phyloP scores from a whole-genome alignment of 495 filamentous ascomycete genomes.

The Pyrenula massariospora region DNA sequence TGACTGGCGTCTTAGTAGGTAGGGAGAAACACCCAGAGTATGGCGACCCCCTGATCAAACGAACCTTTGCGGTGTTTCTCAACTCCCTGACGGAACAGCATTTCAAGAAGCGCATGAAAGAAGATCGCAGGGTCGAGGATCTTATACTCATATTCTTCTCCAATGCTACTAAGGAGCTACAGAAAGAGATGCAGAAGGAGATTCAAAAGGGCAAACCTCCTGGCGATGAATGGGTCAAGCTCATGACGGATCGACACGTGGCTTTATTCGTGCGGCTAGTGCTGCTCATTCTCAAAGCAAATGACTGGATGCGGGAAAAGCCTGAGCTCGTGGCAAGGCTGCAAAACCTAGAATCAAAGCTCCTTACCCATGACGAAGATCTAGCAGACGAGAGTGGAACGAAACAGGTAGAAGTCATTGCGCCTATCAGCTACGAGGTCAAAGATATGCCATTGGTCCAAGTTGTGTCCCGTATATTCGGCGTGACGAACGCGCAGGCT shows the following conservation, averaged over 20 bases:
- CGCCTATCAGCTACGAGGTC: slow-evolving; percentile 77
- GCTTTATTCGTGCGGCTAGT: slow-evolving; percentile 90
- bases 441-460: slow-evolving; percentile 96
- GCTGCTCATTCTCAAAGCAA: slow-evolving; percentile 62
- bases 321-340: slow-evolving; percentile 73
- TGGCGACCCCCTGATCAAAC: slow-evolving; percentile 63
- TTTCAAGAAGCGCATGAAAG: slow-evolving; percentile 72
- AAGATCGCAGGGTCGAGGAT: slow-evolving; percentile 88
- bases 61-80: slow-evolving; percentile 70
- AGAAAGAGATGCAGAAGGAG: slow-evolving; percentile 7
- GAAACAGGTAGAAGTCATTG: slow-evolving; percentile 60
- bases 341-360: slow-evolving; percentile 77
- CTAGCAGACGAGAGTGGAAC: slow-evolving; percentile 43
- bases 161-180: slow-evolving; percentile 80
- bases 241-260: slow-evolving; percentile 86
- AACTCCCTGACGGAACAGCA: slow-evolving; percentile 62
- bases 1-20: slow-evolving; percentile 54
- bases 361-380: slow-evolving; percentile 91
- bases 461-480: slow-evolving; percentile 74
- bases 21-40: slow-evolving; percentile 68
- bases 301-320: slow-evolving; percentile 68
- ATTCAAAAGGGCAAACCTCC: slow-evolving; percentile 56
- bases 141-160: slow-evolving; percentile 80
- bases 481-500: slow-evolving; percentile 57
- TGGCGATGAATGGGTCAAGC: slow-evolving; percentile 85